phyloP scores from a whole-genome alignment of 1,139 yeast species.

The Suhomyces terraborum region DNA sequence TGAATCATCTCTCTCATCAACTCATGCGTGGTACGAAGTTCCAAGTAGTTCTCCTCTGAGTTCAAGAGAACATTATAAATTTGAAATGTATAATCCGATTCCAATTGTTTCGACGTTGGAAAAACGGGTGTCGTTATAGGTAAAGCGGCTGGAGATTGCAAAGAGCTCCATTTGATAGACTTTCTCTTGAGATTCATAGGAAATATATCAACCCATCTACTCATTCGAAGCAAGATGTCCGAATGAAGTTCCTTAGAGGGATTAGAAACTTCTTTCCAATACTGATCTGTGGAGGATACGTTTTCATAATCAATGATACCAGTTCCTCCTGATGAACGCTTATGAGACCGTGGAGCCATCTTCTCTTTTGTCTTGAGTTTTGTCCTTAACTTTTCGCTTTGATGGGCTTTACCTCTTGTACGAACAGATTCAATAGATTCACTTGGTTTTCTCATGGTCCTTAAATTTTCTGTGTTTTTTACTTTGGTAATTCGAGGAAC shows the following conservation, averaged over 20 bases:
- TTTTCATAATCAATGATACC: slow-evolving; percentile 9
- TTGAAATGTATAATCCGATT: slow-evolving; percentile 60
- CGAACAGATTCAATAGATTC: slow-evolving; percentile 1
- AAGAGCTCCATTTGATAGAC: slow-evolving; percentile 86
- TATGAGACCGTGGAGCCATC: slow-evolving; percentile 6
- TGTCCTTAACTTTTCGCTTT: slow-evolving; percentile 3
- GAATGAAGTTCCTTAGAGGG: slow-evolving; percentile 63
- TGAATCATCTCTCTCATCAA: slow-evolving; percentile 87
- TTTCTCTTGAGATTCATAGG: slow-evolving; percentile 68
- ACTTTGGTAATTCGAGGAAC: background rate
- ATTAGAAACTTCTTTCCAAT: slow-evolving; percentile 70
- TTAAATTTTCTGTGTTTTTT: background rate
- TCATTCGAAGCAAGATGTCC: slow-evolving; percentile 49
- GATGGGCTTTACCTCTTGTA: background rate
- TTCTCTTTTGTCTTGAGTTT: slow-evolving; percentile 7
- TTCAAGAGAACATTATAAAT: slow-evolving; percentile 65
- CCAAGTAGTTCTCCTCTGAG: slow-evolving; percentile 49
- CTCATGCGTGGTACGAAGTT: slow-evolving; percentile 56
- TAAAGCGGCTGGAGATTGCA: slow-evolving; percentile 89
- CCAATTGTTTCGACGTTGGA: slow-evolving; percentile 69
- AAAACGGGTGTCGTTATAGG: slow-evolving; percentile 80
- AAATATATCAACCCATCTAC: slow-evolving; percentile 87
- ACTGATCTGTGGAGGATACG: slow-evolving; percentile 26
- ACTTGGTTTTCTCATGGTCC: background rate
- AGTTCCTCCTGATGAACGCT: slow-evolving; percentile 9